phyloP scores from a whole-genome alignment of 2,329 filamentous ascomycete species.

The Alternaria panax region DNA sequence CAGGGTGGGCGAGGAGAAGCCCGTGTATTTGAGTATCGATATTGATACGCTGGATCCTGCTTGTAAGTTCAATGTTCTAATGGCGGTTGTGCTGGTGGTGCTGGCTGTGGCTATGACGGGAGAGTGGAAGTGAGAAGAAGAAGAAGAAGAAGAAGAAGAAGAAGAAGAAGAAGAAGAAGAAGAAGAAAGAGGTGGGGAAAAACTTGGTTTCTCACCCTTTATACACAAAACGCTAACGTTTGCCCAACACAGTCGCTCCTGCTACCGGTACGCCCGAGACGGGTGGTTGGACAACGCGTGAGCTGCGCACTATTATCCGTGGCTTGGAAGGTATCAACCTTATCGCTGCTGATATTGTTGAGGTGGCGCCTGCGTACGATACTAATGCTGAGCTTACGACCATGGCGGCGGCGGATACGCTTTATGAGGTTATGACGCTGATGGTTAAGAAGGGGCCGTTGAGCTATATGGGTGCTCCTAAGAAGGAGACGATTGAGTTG shows the following conservation, averaged over 20 bases:
- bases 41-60: conserved; percentile 89
- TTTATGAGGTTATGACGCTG: conserved; percentile 81
- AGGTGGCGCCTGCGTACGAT: conserved; percentile 74
- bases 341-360: conserved; percentile 75
- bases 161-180: no score
- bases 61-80: conserved; percentile 59
- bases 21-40: conserved; percentile 83
- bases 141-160: no score
- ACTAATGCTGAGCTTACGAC: conserved; percentile 76
- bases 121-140: not conserved
- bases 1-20: conserved; percentile 74
- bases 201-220: not conserved
- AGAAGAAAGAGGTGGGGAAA: not conserved
- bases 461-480: conserved; percentile 55
- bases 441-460: conserved; percentile 82
- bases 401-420: conserved; percentile 74
- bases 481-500: conserved; percentile 39
- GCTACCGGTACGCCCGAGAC: conserved; percentile 79
- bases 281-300: conserved; percentile 76
- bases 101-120: not conserved
- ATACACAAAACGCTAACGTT: conserved; percentile 5
- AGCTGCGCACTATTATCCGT: conserved; percentile 74
- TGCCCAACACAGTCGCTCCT: conserved; percentile 64
- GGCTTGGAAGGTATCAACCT: conserved; percentile 74
- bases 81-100: not conserved